Evolutionary conservation across 176 grass and related monocot species (phyloP).

Genomic region (Triticum dicoccoides): DNA sequence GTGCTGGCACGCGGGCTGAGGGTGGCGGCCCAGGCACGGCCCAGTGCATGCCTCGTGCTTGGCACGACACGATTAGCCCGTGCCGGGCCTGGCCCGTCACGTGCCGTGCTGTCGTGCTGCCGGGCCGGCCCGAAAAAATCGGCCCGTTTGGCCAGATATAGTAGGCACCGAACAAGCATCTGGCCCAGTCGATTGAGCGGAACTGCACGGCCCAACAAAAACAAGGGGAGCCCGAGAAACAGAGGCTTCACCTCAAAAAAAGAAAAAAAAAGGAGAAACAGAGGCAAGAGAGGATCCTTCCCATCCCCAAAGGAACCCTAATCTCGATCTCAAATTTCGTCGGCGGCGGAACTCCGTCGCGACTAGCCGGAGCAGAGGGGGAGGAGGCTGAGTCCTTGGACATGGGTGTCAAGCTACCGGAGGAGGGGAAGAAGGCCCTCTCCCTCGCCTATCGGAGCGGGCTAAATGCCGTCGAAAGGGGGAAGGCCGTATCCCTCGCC

Average conservation of each 20-base stretch:
- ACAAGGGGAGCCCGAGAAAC: neutral
- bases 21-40: no score
- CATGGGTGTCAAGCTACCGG: neutral
- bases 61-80: no score
- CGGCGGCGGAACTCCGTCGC: neutral
- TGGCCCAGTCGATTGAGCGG: no score
- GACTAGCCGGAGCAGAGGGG: neutral
- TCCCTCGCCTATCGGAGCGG: neutral
- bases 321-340: neutral
- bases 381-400: neutral
- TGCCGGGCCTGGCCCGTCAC: no score
- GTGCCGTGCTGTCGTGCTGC: no score
- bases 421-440: neutral
- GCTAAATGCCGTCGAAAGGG: neutral
- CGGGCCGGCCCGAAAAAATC: no score
- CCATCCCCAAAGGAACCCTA: neutral
- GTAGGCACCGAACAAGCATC: no score
- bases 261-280: neutral
- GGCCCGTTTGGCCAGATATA: no score
- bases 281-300: neutral
- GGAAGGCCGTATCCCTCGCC: neutral
- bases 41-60: no score
- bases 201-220: neutral
- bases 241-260: neutral
- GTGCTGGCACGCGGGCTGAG: no score